These are phyloP conservation scores for Ophiosphaerella herpotricha DNA, from an alignment of 2,329 filamentous ascomycete species.

Conservation along the genomic window DNA sequence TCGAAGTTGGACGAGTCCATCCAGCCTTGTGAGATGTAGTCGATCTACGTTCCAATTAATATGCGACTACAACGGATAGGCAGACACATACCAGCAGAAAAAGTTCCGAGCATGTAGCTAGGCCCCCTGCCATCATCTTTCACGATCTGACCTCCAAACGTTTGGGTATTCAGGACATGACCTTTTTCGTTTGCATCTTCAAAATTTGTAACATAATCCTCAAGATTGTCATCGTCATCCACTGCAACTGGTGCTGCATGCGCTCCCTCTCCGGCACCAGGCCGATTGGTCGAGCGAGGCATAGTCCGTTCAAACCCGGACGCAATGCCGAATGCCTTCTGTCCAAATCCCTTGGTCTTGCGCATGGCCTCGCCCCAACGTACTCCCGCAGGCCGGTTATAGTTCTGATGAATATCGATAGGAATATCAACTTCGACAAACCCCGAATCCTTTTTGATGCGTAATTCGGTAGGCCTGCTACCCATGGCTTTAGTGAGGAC, in stretches of 20 bases:
- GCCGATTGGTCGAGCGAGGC: conserved; percentile 33
- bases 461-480: conserved; percentile 70
- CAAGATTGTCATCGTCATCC: conserved; percentile 69
- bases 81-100: conserved; percentile 70
- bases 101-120: conserved; percentile 88
- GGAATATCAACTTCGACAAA: conserved; percentile 94
- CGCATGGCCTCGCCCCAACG: conserved; percentile 79
- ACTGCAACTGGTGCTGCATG: conserved; percentile 27
- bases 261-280: conserved; percentile 28
- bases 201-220: conserved; percentile 58
- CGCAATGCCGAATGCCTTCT: conserved; percentile 53
- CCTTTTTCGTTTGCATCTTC: conserved; percentile 70
- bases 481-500: conserved; percentile 61
- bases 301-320: conserved; percentile 49
- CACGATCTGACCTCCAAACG: conserved; percentile 79
- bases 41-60: conserved; percentile 61
- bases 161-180: conserved; percentile 78
- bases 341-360: conserved; percentile 53
- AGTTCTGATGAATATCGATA: conserved; percentile 70
- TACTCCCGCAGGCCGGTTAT: conserved; percentile 82
- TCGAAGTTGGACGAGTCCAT: conserved; percentile 83
- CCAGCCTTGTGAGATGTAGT: conserved; percentile 82
- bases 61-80: not conserved
- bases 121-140: conserved; percentile 71
- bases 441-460: conserved; percentile 79